Evolutionary conservation across 2,329 filamentous ascomycete genomes (phyloP).

Genomic region (Didymosphaeria variabile): DNA sequence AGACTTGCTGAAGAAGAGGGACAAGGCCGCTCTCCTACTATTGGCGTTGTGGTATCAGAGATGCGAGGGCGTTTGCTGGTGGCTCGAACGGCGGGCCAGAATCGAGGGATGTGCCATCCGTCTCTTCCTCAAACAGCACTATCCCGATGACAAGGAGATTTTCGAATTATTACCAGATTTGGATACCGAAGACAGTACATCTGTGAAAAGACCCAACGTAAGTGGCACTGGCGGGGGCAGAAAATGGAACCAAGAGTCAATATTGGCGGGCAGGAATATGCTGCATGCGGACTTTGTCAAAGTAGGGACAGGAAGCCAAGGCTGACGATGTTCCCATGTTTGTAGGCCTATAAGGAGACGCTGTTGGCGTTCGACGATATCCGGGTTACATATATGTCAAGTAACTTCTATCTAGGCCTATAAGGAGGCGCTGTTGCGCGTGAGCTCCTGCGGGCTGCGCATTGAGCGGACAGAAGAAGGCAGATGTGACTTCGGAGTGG

Average conservation of each 20-base stretch:
- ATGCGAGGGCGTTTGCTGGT: slow-evolving; percentile 5
- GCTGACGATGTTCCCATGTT: no score
- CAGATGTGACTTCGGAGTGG: no score
- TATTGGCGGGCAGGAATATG: neutral
- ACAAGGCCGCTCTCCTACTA: slow-evolving; percentile 61
- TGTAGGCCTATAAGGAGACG: neutral
- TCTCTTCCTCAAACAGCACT: neutral
- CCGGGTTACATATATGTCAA: neutral
- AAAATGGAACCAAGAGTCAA: neutral
- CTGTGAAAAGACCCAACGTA: neutral
- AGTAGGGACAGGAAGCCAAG: no score
- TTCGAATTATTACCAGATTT: neutral
- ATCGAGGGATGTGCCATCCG: slow-evolving; percentile 7
- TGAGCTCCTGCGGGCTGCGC: no score
- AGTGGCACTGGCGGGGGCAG: neutral
- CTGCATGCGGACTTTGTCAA: no score
- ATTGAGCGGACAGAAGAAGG: no score
- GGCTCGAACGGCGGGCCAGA: slow-evolving; percentile 9
- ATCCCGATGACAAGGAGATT: neutral
- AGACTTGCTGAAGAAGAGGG: slow-evolving; percentile 55
- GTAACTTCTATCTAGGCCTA: neutral
- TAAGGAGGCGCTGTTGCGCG: neutral
- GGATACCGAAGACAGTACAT: neutral
- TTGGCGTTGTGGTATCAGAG: slow-evolving; percentile 64
- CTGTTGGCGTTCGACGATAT: neutral